Base-by-base conservation (phyloP, 345 rosid genomes). In the Cardamine occulta region DNA sequence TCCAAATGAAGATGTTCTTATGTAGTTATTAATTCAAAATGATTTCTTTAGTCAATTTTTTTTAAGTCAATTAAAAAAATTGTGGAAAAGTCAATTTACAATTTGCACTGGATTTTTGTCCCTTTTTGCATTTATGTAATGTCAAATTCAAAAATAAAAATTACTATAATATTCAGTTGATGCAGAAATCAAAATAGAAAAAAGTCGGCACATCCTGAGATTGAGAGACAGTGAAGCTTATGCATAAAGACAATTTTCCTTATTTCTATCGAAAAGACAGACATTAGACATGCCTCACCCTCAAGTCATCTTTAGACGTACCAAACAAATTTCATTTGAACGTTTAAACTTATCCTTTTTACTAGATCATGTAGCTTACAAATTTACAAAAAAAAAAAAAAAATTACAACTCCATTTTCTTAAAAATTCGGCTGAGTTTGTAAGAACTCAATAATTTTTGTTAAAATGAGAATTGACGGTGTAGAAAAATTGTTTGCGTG, bases 201-300 rank as follows among this genome's bases (percentile, higher is more conserved):
- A 76, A 70, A 15, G 75, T 76, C 71, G 71, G 60, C 80, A 76
- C 58, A 63, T 45, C 75, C 71, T 68, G 58, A 47, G 59, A 76
- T 29, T n/a, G 35, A 55, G 34, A 69, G 75, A 69, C 51, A 63
- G 9, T 47, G 80, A 76, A 32, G 32, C 65, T 53, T 19, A 15
- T 53, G 70, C 37, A 61, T 61, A 69, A 54, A 17, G 65, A 62
- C 75, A 54, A 69, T 62, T 76, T 76, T 76, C 24, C 66, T 69
- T 76, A 45, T 70, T 70, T 4, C 6, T 70, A 62, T 63, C 65
- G 71, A 63, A 54, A 54, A 53, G 68, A 68, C 69, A 31, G 14
- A 29, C 28, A 58, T 31, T 67, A 23, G 6, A 76, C 26, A n/a
- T 17, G 40, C 34, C 42, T 14, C 66, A 54, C 31, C 42, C 18